Conservation (phyloP, 2,329 filamentous ascomycete genomes). For the Thermothelomyces thermophilus region DNA sequence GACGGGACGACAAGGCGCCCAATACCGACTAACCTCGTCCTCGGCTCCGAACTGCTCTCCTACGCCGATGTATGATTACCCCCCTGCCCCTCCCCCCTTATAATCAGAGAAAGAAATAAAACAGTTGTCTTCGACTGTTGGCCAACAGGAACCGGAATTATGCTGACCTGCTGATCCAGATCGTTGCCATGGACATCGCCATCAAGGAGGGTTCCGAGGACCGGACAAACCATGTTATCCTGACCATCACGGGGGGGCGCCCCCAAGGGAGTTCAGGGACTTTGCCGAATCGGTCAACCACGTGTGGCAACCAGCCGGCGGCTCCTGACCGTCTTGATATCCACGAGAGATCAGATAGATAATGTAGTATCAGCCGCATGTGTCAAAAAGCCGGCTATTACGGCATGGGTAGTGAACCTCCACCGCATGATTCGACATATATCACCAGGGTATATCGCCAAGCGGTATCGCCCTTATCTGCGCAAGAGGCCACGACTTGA, state of each 20-base stretch:
- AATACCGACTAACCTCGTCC: conserved; percentile 36
- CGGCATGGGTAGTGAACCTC: too few relatives aligned
- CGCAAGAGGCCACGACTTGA: too few relatives aligned
- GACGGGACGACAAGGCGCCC: conserved; percentile 32
- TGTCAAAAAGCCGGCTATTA: too few relatives aligned
- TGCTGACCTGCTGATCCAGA: conserved; percentile 28
- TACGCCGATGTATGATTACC: conserved; percentile 28
- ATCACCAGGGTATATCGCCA: too few relatives aligned
- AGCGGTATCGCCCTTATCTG: too few relatives aligned
- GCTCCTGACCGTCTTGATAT: too few relatives aligned
- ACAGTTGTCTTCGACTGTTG: conserved; percentile 29
- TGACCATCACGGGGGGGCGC: conserved; percentile 31
- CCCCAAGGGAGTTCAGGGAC: conserved; percentile 29
- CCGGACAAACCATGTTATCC: conserved; percentile 30
- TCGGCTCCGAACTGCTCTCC: conserved; percentile 33
- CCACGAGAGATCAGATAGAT: too few relatives aligned
- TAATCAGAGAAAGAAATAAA: conserved; percentile 27
- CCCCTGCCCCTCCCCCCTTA: background rate
- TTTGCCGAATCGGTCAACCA: conserved; percentile 25
- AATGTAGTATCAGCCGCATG: too few relatives aligned
- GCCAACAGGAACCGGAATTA: conserved; percentile 30
- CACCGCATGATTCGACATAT: too few relatives aligned
- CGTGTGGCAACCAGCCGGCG: conserved; percentile 18
- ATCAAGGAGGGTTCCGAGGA: conserved; percentile 33
- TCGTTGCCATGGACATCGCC: conserved; percentile 30